Base-by-base conservation (phyloP, 2,329 filamentous ascomycete species). In the Calonectria pseudoreteaudii region DNA sequence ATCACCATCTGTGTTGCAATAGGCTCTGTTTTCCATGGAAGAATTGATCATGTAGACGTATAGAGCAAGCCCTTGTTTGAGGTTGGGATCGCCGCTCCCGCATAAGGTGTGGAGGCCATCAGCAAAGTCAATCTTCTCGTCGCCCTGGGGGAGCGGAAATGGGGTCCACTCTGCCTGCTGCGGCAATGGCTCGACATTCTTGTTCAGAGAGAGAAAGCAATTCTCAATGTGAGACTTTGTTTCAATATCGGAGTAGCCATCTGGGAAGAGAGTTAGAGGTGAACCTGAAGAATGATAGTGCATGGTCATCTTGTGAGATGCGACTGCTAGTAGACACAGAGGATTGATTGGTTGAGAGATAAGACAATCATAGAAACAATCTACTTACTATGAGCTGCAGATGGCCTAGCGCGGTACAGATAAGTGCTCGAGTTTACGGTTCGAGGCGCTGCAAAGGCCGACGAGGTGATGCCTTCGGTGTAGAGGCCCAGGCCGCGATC, bases 171-270 rank as follows among this genome's bases (percentile, higher is more conserved):
- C 56, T 23, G 34, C 56, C 18, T 62, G 56, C 9, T 62, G 34
- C 26, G 56, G 56, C 16, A 62, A 28, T 2, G 56, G 31, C 56
- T 62, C 56, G 14, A 62, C 56, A 4, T 62, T 62, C 26, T 36
- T 36, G 56, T 62, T 62, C 10, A 62, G 56, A 28, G 56, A 62
- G 3, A 62, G 36, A 16, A 62, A 62, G 23, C 56, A 62, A 30
- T 62, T 62, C 34, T 62, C 56, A 62, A 62, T 62, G 23, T 62
- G 56, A 10, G 56, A 62, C 10, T 62, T 62, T 26, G 56, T 62
- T 28, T 62, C 56, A 41, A 62, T 62, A 20, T 41, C 38, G 14
- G 23, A 41, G 11, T 62, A 62, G 23, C 56, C 56, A 38, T 34
- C 56, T 62, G 16, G 34, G 11, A 47, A 3, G 14, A n/a, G 7